A percentile compares a stretch with the other conserved stretches of the same genome.
Conservation (phyloP, 306 rosid species). For the cucumber (Cucumis sativus) region DNA sequence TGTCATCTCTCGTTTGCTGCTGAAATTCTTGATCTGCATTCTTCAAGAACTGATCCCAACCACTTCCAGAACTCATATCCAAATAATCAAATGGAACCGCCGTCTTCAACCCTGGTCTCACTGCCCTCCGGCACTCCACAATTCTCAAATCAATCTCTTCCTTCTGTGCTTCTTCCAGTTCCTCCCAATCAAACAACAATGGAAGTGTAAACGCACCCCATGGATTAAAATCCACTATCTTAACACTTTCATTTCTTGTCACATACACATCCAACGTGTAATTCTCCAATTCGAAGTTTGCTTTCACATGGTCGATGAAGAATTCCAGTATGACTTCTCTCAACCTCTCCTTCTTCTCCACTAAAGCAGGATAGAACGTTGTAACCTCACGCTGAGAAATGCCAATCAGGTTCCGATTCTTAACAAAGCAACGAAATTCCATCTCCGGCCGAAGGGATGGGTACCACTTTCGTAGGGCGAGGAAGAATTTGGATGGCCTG, state of each 20-base stretch:
- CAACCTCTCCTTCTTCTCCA: conserved; percentile 31
- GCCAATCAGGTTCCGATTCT: conserved; percentile 31
- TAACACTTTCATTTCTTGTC: conserved; percentile 35
- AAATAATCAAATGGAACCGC: conserved; percentile 74
- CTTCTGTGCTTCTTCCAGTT: conserved; percentile 21
- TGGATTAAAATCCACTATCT: conserved; percentile 74
- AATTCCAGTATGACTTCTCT: conserved; percentile 25
- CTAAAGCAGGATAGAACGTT: conserved; percentile 46
- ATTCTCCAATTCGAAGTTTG: conserved; percentile 39
- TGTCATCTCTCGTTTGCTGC: conserved; percentile 26
- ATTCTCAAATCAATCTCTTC: conserved; percentile 46
- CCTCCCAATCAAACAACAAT: conserved; percentile 62
- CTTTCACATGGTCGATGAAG: conserved; percentile 23
- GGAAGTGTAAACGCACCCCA: conserved; percentile 71
- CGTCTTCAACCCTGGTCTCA: conserved; percentile 70
- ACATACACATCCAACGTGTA: conserved; percentile 63
- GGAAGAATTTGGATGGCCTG: conserved; percentile 43
- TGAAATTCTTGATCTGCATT: conserved; percentile 47
- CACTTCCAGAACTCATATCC: conserved; percentile 65
- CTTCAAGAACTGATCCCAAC: conserved; percentile 75
- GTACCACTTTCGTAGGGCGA: conserved; percentile 75
- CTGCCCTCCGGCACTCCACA: conserved; percentile 54
- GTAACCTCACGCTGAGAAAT: conserved; percentile 73
- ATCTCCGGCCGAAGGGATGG: conserved; percentile 47
- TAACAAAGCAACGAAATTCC: conserved; percentile 73